phyloP scores from a whole-genome alignment of 768 basidiomycete genomes.

The Suillus spraguei region DNA sequence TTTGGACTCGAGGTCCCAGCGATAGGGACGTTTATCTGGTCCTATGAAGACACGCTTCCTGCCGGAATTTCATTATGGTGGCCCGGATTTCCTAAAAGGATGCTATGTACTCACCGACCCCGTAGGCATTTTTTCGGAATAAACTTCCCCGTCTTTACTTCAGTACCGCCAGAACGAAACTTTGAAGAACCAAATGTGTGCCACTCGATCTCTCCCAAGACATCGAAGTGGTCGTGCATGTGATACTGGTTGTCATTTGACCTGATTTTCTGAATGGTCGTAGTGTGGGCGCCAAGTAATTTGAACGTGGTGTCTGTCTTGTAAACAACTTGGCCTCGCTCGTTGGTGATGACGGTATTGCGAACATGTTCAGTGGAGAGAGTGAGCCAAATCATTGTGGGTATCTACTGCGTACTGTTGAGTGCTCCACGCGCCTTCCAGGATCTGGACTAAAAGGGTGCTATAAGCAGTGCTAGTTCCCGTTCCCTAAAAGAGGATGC shows the following conservation, averaged over 20 bases:
- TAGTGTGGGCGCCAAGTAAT: conserved; percentile 17
- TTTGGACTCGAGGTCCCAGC: not conserved
- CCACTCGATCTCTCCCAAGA: conserved; percentile 39
- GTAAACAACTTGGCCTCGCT: conserved; percentile 31
- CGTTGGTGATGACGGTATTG: conserved; percentile 26
- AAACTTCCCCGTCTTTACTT: conserved; percentile 28
- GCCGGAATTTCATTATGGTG: not conserved
- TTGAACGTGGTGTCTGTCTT: conserved; percentile 28
- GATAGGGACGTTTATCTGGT: conserved; percentile 6
- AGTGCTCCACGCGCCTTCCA: not conserved
- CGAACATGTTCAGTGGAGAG: conserved; percentile 26
- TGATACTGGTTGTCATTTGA: conserved; percentile 25
- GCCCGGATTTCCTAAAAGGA: not conserved
- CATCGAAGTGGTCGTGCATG: conserved; percentile 32
- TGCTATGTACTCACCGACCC: conserved; percentile 21
- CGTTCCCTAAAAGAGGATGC: too few species aligned
- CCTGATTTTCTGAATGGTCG: conserved; percentile 29
- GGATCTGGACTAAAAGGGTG: too few species aligned
- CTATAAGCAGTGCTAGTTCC: too few species aligned
- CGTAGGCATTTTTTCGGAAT: conserved; percentile 25
- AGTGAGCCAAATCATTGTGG: conserved; percentile 23
- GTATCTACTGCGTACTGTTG: not conserved
- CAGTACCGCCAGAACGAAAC: conserved; percentile 31
- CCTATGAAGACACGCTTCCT: conserved; percentile 10
- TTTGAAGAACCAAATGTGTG: conserved; percentile 30